Percentiles rank a stretch among this genome's conserved stretches.
phyloP scores from a whole-genome alignment of 2,329 filamentous ascomycete genomes.

The Davidsoniella eucalypti region DNA sequence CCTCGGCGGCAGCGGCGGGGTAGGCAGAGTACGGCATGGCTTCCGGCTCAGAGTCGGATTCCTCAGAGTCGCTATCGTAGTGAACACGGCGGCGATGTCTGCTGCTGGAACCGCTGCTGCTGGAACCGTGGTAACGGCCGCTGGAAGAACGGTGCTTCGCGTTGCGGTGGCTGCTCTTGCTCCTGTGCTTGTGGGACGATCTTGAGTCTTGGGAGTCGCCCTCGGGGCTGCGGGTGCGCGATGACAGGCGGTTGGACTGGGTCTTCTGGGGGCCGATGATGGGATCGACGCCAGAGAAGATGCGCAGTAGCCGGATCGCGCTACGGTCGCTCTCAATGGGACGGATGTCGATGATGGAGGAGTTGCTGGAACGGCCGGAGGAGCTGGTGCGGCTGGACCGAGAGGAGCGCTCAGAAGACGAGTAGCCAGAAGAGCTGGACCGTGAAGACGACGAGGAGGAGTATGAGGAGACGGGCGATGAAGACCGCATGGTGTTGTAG shows the following conservation, averaged over 20 bases:
- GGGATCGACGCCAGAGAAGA: constrained; percentile 12
- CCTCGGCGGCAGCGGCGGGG: constrained; percentile 24
- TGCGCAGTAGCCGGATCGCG: constrained; percentile 11
- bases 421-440: constrained; percentile 2
- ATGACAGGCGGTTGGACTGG: neutral
- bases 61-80: neutral
- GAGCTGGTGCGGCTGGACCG: constrained; percentile 1
- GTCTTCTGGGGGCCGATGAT: constrained; percentile 6
- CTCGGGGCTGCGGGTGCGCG: neutral
- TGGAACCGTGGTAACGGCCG: neutral
- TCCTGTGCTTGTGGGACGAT: neutral
- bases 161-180: neutral
- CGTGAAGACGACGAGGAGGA: constrained; percentile 1
- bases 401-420: neutral
- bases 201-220: neutral
- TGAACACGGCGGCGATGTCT: neutral
- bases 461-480: neutral
- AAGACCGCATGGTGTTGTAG: neutral
- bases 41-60: constrained; percentile 7
- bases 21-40: neutral
- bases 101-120: neutral
- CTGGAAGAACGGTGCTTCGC: neutral
- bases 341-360: neutral
- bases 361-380: neutral
- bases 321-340: constrained; percentile 5